Evolutionary conservation across 2,329 filamentous ascomycete species (phyloP).

Genomic region (Hypoxylon sp.): DNA sequence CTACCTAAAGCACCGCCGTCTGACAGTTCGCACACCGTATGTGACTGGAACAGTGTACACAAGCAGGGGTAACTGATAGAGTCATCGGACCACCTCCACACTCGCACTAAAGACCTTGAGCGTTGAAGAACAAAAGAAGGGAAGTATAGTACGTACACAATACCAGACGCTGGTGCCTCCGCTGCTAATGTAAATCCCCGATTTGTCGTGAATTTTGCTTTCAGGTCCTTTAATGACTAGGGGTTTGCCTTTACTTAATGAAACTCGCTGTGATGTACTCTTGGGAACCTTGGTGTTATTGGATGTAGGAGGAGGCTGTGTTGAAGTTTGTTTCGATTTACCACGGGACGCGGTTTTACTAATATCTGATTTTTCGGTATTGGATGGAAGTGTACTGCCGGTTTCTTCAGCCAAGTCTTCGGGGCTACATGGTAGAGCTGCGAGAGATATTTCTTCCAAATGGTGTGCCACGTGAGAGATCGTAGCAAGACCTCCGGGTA

Average conservation of each 20-base stretch:
- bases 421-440: conserved; percentile 4
- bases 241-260: too few relatives aligned
- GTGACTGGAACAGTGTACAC: neutral
- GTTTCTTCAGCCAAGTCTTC: neutral
- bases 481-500: neutral
- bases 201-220: too few relatives aligned
- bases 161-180: neutral
- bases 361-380: neutral
- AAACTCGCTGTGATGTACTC: too few relatives aligned
- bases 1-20: too few relatives aligned
- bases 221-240: too few relatives aligned
- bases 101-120: neutral
- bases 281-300: too few relatives aligned
- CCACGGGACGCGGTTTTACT: neutral
- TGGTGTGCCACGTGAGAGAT: conserved; percentile 6
- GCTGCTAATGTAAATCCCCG: too few relatives aligned
- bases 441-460: conserved; percentile 11
- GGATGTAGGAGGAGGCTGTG: too few relatives aligned
- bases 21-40: too few relatives aligned
- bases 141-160: conserved; percentile 1
- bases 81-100: conserved; percentile 1
- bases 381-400: neutral
- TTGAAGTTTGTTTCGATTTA: neutral
- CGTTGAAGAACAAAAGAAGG: neutral
- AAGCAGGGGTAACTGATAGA: neutral